Percentiles rank a stretch among this genome's conserved stretches.
phyloP scores from a whole-genome alignment of 306 rosid species.

The Macrotyloma uniflorum region DNA sequence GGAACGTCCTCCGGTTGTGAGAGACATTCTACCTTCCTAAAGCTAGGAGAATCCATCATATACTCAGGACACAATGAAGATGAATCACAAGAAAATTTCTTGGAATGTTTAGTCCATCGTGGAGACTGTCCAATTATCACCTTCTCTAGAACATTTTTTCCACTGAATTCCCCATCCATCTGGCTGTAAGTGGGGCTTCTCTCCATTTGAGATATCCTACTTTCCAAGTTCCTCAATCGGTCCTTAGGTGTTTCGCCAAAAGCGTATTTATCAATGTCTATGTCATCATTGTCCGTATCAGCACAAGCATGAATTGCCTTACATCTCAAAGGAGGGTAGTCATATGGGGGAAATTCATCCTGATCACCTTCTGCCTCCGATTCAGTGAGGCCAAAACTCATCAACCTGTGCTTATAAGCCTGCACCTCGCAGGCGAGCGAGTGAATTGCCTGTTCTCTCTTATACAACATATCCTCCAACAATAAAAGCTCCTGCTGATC shows the following conservation, averaged over 20 bases:
- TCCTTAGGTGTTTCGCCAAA: conserved; percentile 88
- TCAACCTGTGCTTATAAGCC: conserved; percentile 88
- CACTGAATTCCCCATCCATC: conserved; percentile 57
- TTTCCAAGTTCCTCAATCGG: conserved; percentile 70
- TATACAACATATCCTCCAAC: conserved; percentile 84
- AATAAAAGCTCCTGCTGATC: conserved; percentile 78
- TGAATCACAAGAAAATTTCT: conserved; percentile 66
- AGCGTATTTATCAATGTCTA: conserved; percentile 80
- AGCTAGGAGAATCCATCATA: conserved; percentile 67
- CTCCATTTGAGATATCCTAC: conserved; percentile 82
- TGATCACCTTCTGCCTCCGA: conserved; percentile 57
- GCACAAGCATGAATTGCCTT: conserved; percentile 45
- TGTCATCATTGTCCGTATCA: conserved; percentile 59
- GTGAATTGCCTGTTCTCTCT: conserved; percentile 77
- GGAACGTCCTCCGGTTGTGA: conserved; percentile 59
- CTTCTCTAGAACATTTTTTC: conserved; percentile 68
- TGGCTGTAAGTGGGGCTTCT: conserved; percentile 65
- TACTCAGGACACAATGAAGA: conserved; percentile 50
- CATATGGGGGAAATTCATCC: conserved; percentile 62
- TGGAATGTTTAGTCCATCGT: conserved; percentile 53
- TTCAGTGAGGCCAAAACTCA: conserved; percentile 85
- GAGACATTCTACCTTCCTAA: conserved; percentile 58
- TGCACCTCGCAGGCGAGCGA: conserved; percentile 81
- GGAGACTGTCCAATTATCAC: conserved; percentile 88
- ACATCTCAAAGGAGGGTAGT: conserved; percentile 89